phyloP scores from a whole-genome alignment of 192 early-diverging fungal species.

The Podila horticola region DNA sequence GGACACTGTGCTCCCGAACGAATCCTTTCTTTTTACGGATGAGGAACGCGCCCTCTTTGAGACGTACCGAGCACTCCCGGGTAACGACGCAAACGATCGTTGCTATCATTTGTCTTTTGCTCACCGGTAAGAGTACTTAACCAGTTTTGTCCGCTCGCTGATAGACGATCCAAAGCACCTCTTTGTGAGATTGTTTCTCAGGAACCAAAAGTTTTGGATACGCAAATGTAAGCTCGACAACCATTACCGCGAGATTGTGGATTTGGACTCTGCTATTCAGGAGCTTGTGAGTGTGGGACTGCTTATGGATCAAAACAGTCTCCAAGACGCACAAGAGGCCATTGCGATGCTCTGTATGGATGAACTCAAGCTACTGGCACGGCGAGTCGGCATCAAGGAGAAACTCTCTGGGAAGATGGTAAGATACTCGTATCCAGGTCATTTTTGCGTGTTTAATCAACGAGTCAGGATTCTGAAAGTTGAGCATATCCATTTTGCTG shows the following conservation, averaged over 20 bases:
- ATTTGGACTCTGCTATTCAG: conserved; percentile 23
- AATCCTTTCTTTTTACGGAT: conserved; percentile 51
- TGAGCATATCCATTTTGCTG: not conserved
- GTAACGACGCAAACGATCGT: conserved; percentile 1
- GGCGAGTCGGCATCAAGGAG: conserved; percentile 18
- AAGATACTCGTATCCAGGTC: not conserved
- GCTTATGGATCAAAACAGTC: conserved; percentile 28
- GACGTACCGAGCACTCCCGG: conserved; percentile 39
- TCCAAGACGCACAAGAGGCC: conserved; percentile 22
- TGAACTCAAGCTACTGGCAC: conserved; percentile 45
- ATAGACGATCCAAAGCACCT: conserved; percentile 54
- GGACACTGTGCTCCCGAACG: conserved; percentile 54
- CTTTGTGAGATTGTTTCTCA: conserved; percentile 53
- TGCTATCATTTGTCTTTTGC: not conserved
- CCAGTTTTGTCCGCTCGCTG: not conserved
- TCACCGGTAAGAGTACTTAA: not conserved
- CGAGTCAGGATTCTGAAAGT: too few species aligned
- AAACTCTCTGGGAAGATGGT: conserved; percentile 31
- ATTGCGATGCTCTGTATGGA: conserved; percentile 32
- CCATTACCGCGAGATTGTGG: conserved; percentile 34
- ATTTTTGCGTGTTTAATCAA: not conserved
- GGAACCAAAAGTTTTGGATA: conserved; percentile 53
- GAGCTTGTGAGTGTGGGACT: conserved; percentile 23
- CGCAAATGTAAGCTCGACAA: conserved; percentile 34
- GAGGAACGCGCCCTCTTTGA: conserved; percentile 51